Base-by-base conservation (phyloP, 192 early-diverging fungal genomes). In the Umbelopsis sp. region DNA sequence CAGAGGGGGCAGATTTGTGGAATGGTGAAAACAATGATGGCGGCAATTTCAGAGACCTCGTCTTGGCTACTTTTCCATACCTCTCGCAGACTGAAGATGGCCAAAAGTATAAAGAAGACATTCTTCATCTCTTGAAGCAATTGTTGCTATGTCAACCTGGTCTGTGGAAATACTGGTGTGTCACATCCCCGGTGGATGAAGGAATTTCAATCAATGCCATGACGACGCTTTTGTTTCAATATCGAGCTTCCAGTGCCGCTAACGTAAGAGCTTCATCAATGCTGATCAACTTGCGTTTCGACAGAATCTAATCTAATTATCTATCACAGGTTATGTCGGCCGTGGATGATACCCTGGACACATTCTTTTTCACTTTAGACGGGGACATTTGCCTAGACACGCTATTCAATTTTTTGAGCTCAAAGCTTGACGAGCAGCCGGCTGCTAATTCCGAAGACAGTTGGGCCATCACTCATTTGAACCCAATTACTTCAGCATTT, bases 281-380 rank as follows among this genome's bases (percentile, higher is more conserved):
- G 9, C 5, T 64, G 18, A 8, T 49, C 46, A 23, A 21, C n/a
- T 12, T 41, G 21, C 27, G 11, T 44, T 44, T 22, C 61, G 23
- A 7, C n/a, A 53, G 25, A 9, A 46, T 50, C 0, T 15, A 45
- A 41, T 52, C 21, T 50, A 11, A 25, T 1, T 15, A 33, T 22
- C 13, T 48, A 30, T 37, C 1, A 18, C 71, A 80, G 78, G 69
- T 76, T 21, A 61, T 74, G 45, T 55, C 64, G 25, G 67, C 69
- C 8, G 74, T 74, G 27, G 78, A 80, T 46, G 78, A 80, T 70
- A 64, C 74, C n/a, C 69, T 80, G 49, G 78, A 80, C 25, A 52
- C 67, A 5, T 68, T 76, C 21, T 55, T 80, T 20, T 67, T 51
- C 15, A 71, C 69, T 18, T 45, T 76, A 27, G 71, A 69, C 45